Conservation (phyloP, 2,329 filamentous ascomycete species). For the Exutisphaerella laricina region DNA sequence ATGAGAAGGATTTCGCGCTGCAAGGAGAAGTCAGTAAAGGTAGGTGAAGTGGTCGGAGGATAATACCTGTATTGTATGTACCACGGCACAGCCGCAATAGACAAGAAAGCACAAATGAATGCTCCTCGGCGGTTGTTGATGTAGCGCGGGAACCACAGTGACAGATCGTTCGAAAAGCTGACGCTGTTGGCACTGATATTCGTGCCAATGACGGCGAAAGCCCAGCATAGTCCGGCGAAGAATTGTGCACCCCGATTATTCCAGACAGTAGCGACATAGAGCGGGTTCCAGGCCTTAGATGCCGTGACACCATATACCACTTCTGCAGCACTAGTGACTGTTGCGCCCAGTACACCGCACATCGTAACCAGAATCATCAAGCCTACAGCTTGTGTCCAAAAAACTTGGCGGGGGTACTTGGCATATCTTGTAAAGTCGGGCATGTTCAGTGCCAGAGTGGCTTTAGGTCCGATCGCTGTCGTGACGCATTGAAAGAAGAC, state of each 20-base stretch:
- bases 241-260: constrained; percentile 18
- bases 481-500: constrained; percentile 20
- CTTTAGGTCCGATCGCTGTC: constrained; percentile 39
- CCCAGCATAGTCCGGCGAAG: constrained; percentile 33
- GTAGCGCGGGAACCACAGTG: constrained; percentile 46
- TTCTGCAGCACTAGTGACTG: constrained; percentile 40
- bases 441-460: constrained; percentile 46
- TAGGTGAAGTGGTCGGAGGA: background rate
- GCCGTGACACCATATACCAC: constrained; percentile 41
- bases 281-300: constrained; percentile 26
- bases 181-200: constrained; percentile 51
- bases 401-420: constrained; percentile 13
- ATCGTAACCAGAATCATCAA: constrained; percentile 34
- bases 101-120: constrained; percentile 42
- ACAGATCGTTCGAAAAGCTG: constrained; percentile 50
- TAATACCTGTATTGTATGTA: constrained; percentile 3
- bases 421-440: constrained; percentile 16
- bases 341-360: constrained; percentile 52
- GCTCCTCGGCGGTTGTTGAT: constrained; percentile 40
- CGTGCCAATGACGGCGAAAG: constrained; percentile 52
- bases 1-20: constrained; percentile 1
- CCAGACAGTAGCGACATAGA: background rate
- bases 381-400: constrained; percentile 6
- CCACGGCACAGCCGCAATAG: constrained; percentile 4
- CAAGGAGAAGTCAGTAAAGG: background rate